A percentile compares a stretch with the other conserved stretches of the same genome.
These are phyloP conservation scores for Santalum album DNA, from an alignment of 164 flowering plant genomes.

Conservation along the genomic window DNA sequence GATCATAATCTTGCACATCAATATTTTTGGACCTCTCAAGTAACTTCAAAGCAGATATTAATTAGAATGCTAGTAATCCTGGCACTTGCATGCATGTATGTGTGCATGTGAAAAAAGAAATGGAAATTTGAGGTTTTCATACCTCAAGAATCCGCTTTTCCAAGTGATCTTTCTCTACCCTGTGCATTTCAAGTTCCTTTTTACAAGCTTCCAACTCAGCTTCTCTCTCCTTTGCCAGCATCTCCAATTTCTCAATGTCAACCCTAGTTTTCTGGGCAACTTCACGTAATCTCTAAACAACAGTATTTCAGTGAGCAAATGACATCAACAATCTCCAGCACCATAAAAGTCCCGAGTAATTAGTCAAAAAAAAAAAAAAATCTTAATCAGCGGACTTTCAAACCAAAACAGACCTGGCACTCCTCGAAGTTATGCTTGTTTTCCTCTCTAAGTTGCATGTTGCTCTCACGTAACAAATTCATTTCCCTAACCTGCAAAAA, in stretches of 20 bases:
- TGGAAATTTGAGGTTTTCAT: conserved; percentile 4
- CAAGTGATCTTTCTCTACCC: conserved; percentile 35
- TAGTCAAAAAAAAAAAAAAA: background rate
- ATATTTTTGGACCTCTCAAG: conserved; percentile 45
- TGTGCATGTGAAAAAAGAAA: background rate
- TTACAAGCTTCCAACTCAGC: conserved; percentile 41
- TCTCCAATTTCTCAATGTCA: conserved; percentile 39
- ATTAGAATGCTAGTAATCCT: conserved; percentile 6
- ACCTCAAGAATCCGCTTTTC: conserved; percentile 62
- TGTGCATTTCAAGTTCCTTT: conserved; percentile 50
- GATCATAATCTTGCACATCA: conserved; percentile 55
- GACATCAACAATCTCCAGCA: background rate
- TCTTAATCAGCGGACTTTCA: conserved; percentile 1
- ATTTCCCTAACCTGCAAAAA: conserved; percentile 60
- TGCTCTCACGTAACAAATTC: conserved; percentile 92
- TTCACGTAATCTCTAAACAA: conserved; percentile 70
- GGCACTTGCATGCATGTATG: background rate
- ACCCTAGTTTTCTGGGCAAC: conserved; percentile 31
- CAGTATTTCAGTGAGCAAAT: background rate
- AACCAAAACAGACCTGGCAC: conserved; percentile 55
- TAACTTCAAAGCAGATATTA: conserved; percentile 28
- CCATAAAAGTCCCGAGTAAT: background rate
- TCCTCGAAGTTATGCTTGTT: conserved; percentile 89
- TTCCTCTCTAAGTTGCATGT: conserved; percentile 86
- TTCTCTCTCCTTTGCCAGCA: conserved; percentile 38